Percentiles rank a stretch among this genome's conserved stretches.
These are phyloP conservation scores for Oryza officinalis DNA, from an alignment of 176 grass and related monocot genomes.

Conservation along the genomic window DNA sequence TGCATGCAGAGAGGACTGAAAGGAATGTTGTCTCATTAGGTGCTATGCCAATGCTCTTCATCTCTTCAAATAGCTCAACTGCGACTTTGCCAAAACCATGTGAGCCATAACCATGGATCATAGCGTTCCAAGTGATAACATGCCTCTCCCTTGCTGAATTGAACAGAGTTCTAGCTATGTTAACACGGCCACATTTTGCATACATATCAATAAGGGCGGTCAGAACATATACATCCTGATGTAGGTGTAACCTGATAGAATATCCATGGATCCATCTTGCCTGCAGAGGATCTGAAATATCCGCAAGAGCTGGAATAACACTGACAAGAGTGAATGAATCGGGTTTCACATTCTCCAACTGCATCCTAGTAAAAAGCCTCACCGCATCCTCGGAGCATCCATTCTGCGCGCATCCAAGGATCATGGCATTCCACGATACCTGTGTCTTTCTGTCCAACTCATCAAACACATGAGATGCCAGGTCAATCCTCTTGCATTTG, in stretches of 20 bases:
- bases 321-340: constrained; percentile 73
- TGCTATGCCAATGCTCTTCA: constrained; percentile 44
- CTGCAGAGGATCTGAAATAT: constrained; percentile 56
- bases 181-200: constrained; percentile 45
- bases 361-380: constrained; percentile 62
- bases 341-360: constrained; percentile 45
- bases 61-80: constrained; percentile 63
- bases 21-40: constrained; percentile 64
- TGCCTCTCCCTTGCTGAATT: constrained; percentile 51
- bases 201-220: constrained; percentile 69
- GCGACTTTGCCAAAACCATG: constrained; percentile 57
- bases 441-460: constrained; percentile 42
- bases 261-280: constrained; percentile 72
- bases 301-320: constrained; percentile 53
- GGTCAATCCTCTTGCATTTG: constrained; percentile 58
- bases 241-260: constrained; percentile 48
- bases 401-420: constrained; percentile 56
- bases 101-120: constrained; percentile 72
- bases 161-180: constrained; percentile 54
- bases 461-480: constrained; percentile 46
- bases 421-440: constrained; percentile 72
- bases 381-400: constrained; percentile 40
- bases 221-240: constrained; percentile 53
- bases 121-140: constrained; percentile 69
- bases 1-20: constrained; percentile 52